These are phyloP conservation scores for Tirmania nivea DNA, from an alignment of 495 filamentous ascomycete genomes.

Conservation along the genomic window DNA sequence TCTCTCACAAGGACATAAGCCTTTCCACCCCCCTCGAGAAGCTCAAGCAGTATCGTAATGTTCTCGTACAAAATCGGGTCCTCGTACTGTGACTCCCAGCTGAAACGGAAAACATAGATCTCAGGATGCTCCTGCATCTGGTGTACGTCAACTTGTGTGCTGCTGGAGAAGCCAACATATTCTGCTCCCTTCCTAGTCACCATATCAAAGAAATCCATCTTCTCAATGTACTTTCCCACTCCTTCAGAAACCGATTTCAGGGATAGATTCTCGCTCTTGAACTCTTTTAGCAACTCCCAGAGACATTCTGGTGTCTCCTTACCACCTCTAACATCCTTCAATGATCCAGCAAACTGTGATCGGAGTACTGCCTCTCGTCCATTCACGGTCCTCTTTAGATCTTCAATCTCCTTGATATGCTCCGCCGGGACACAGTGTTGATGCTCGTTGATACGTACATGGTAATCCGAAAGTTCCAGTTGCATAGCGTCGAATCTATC, in stretches of 20 bases:
- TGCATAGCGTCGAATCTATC: constrained; percentile 5
- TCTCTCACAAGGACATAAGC: constrained; percentile 12
- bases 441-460: neutral
- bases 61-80: constrained; percentile 10
- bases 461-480: neutral
- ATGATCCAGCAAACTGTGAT: neutral
- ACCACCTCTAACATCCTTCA: neutral
- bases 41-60: constrained; percentile 7
- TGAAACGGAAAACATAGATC: constrained; percentile 12
- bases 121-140: neutral
- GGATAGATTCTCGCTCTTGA: neutral
- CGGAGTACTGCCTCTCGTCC: neutral
- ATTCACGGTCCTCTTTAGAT: neutral
- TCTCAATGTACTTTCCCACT: neutral
- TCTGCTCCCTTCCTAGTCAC: constrained; percentile 9
- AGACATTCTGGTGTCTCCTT: neutral
- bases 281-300: neutral
- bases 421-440: constrained; percentile 4
- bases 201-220: constrained; percentile 10
- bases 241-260: neutral
- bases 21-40: neutral
- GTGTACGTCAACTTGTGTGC: neutral
- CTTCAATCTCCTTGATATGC: constrained; percentile 3
- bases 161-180: constrained; percentile 11
- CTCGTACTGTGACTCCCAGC: neutral